Base-by-base conservation (phyloP, 805 yeast species). In the Suhomyces pyralidae region DNA sequence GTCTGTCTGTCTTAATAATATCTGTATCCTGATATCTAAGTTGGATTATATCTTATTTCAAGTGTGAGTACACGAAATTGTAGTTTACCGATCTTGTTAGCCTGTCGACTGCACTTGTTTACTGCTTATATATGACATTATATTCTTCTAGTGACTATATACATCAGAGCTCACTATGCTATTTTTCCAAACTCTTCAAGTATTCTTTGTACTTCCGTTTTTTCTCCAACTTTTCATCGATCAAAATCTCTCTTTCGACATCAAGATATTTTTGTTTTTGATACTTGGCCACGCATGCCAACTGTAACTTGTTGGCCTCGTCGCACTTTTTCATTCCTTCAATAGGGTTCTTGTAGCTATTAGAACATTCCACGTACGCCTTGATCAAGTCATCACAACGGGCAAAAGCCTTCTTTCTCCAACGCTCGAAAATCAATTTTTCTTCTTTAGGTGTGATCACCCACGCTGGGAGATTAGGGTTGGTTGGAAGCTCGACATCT, bases 401-500 rank as follows among this genome's bases (percentile, higher is more conserved):
- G 45, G 80, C 77, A 73, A 87, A 87, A 0, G 93, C 81, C 61
- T 76, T 76, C 53, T 73, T 78, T 65, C 87, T 82, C 85, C 92
- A 83, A 60, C 88, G 80, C 58, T 80, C 83, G 61, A 88, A 82
- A 34, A 86, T 84, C 53, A 83, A 80, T 67, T 83, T 84, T 63
- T 88, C 96, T 64, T 88, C 94, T 56, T 78, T 79, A 12, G 94
- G 93, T 0, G 89, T 81, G 20, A 88, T 71, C 56, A 86, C 80
- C 96, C 96, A 88, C 10, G 81, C 73, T 1, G 96, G 96, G 25
- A 88, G 70, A 56, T 68, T 70, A 32, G 79, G 79, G 59, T 76
- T 72, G 5, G 73, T 64, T 30, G 71, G 76, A 49, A 74, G 67
- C 26, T 72, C 74, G 7, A 70, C 64, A 40, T 68, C 74, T 38